phyloP scores from a whole-genome alignment of 306 rosid genomes.

The Corylus avellana region DNA sequence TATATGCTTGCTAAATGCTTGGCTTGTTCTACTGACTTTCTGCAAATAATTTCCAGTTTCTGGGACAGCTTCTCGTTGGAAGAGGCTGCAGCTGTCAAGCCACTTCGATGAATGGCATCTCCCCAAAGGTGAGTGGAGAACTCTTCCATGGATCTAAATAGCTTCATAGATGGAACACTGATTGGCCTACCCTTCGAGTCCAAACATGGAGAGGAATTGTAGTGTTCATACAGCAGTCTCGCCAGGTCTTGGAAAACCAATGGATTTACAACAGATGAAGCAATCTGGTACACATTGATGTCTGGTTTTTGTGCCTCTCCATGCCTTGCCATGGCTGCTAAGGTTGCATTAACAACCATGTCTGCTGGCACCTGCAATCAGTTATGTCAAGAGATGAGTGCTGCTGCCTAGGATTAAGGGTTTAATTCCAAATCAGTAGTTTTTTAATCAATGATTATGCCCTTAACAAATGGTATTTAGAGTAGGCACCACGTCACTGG shows the following conservation, averaged over 20 bases:
- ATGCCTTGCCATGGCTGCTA: slow-evolving; percentile 91
- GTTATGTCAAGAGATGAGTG: slow-evolving; percentile 5
- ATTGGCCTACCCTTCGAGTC: slow-evolving; percentile 78
- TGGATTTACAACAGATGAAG: slow-evolving; percentile 89
- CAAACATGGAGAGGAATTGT: slow-evolving; percentile 64
- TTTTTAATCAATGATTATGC: no score
- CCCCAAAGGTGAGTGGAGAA: slow-evolving; percentile 81
- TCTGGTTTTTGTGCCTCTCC: slow-evolving; percentile 60
- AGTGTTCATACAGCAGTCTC: slow-evolving; percentile 64
- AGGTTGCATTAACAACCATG: slow-evolving; percentile 89
- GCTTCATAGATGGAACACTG: slow-evolving; percentile 74
- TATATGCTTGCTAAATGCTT: slow-evolving; percentile 86
- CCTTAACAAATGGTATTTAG: no score
- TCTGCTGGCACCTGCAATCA: slow-evolving; percentile 80
- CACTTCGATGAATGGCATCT: slow-evolving; percentile 61
- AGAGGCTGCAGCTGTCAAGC: slow-evolving; percentile 50
- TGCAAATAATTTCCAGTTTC: slow-evolving; percentile 64
- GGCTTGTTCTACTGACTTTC: slow-evolving; percentile 87
- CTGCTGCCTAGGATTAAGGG: no score
- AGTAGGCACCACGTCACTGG: no score
- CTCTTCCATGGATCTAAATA: slow-evolving; percentile 77
- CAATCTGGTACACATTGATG: slow-evolving; percentile 80
- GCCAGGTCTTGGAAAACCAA: slow-evolving; percentile 60
- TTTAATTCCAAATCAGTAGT: no score
- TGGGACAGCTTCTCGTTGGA: slow-evolving; percentile 56